Conservation (phyloP, 345 rosid species). For the Brassica rapa region DNA sequence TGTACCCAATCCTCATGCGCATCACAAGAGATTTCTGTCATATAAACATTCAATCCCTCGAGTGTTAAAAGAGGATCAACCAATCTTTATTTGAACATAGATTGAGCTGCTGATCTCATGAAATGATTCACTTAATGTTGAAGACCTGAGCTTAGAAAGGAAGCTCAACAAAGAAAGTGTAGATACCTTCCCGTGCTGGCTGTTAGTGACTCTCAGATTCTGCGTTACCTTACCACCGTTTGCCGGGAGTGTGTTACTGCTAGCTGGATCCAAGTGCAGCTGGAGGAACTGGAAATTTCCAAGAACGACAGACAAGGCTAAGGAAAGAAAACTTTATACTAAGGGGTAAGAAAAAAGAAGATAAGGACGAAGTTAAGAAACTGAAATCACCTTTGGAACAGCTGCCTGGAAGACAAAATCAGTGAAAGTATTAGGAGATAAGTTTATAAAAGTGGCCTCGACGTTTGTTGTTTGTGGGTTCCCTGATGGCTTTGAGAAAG, state of each 20-base stretch:
- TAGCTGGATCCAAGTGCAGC: slow-evolving; percentile 91
- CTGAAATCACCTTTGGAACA: slow-evolving; percentile 78
- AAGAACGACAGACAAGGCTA: slow-evolving; percentile 13
- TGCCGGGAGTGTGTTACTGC: slow-evolving; percentile 68
- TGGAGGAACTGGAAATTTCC: slow-evolving; percentile 76
- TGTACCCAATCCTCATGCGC: slow-evolving; percentile 90
- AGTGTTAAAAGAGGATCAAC: slow-evolving; percentile 18
- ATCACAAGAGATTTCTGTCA: slow-evolving; percentile 90
- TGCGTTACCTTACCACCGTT: slow-evolving; percentile 66
- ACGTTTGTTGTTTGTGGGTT: slow-evolving; percentile 67
- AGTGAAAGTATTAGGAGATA: slow-evolving; percentile 61
- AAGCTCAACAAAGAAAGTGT: neutral
- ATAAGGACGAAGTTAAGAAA: neutral
- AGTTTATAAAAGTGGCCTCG: slow-evolving; percentile 72
- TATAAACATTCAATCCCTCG: slow-evolving; percentile 27
- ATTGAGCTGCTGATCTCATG: slow-evolving; percentile 8
- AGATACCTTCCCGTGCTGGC: slow-evolving; percentile 94
- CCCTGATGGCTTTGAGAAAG: slow-evolving; percentile 75
- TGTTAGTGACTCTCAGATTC: slow-evolving; percentile 75
- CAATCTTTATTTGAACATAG: neutral
- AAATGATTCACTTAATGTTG: neutral
- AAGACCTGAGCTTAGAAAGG: neutral
- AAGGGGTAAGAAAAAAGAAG: neutral
- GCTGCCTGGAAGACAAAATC: slow-evolving; percentile 97
- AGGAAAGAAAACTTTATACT: neutral